Conservation (phyloP, 768 basidiomycete genomes). For the Galerina sulciceps region DNA sequence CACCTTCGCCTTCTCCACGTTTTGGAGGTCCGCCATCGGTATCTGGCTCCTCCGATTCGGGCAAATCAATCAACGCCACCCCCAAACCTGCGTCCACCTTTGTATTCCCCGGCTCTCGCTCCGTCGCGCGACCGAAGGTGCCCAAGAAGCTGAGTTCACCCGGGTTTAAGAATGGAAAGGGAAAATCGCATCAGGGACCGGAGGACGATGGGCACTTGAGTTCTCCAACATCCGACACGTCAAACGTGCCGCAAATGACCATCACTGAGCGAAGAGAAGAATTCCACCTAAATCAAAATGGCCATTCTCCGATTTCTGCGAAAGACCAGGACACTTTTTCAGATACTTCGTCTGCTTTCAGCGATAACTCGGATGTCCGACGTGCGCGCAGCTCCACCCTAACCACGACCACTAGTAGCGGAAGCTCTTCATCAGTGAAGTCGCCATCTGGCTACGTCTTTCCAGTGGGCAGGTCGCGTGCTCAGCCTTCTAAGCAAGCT, state of each 20-base stretch:
- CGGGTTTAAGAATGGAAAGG: slow-evolving; percentile 12
- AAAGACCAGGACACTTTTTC: background rate
- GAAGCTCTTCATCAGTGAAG: background rate
- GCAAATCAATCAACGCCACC: background rate
- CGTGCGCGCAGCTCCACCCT: background rate
- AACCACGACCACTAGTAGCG: background rate
- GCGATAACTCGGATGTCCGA: slow-evolving; percentile 9
- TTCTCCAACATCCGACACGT: background rate
- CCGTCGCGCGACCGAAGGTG: slow-evolving; percentile 28
- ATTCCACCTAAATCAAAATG: background rate
- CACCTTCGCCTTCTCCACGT: background rate
- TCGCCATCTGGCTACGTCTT: slow-evolving; percentile 20
- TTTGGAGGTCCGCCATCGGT: slow-evolving; percentile 5
- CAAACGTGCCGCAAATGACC: too few species aligned
- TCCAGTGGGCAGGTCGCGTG: slow-evolving; percentile 24
- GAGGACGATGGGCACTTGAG: background rate
- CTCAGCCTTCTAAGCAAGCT: slow-evolving; percentile 16
- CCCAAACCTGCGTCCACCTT: slow-evolving; percentile 19
- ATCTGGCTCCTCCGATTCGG: slow-evolving; percentile 20
- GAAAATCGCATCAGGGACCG: background rate
- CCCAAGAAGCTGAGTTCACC: slow-evolving; percentile 19
- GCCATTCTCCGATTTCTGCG: background rate
- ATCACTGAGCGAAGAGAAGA: background rate
- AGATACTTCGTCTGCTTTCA: slow-evolving; percentile 8
- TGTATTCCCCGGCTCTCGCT: slow-evolving; percentile 31